phyloP scores from a whole-genome alignment of 495 filamentous ascomycete genomes.

The Neurospora sp. region DNA sequence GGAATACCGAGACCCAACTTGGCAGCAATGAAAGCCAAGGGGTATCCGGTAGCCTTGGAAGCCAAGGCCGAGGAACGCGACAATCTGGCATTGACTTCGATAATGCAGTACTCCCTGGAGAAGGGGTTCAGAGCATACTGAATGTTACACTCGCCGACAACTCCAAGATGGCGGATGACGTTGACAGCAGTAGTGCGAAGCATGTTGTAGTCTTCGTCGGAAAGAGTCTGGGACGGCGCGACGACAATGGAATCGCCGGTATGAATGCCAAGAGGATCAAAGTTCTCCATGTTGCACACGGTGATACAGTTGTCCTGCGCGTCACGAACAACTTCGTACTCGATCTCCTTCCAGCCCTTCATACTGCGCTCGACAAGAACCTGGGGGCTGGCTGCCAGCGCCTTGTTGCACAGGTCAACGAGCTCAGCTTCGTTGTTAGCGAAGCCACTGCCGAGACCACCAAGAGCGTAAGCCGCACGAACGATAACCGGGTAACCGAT shows the following conservation, averaged over 20 bases:
- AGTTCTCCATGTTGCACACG: conserved; percentile 99
- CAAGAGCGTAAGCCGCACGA: conserved; percentile 89
- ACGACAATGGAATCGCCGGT: conserved; percentile 98
- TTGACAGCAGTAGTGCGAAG: conserved; percentile 96
- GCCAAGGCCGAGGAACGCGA: conserved; percentile 91
- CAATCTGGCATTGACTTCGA: conserved; percentile 95
- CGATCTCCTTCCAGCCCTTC: conserved; percentile 99
- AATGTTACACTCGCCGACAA: conserved; percentile 98
- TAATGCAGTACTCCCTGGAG: conserved; percentile 96
- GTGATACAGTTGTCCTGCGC: conserved; percentile 97
- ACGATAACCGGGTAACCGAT: conserved; percentile 97
- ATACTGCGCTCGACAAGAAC: conserved; percentile 95
- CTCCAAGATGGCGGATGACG: conserved; percentile 91
- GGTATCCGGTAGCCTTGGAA: conserved; percentile 95
- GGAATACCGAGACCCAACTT: conserved; percentile 93
- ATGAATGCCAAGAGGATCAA: conserved; percentile 95
- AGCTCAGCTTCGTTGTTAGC: conserved; percentile 84
- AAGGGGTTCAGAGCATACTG: conserved; percentile 97
- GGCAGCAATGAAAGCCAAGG: conserved; percentile 89
- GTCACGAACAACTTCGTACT: conserved; percentile 97
- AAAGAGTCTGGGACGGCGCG: conserved; percentile 87
- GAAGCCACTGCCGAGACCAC: conserved; percentile 92
- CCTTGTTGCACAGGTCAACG: conserved; percentile 84
- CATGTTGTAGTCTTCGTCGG: conserved; percentile 99
- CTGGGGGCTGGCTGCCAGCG: conserved; percentile 89